These are phyloP conservation scores for Melampsora americana DNA, from an alignment of 1,284 basidiomycete genomes.

Conservation along the genomic window DNA sequence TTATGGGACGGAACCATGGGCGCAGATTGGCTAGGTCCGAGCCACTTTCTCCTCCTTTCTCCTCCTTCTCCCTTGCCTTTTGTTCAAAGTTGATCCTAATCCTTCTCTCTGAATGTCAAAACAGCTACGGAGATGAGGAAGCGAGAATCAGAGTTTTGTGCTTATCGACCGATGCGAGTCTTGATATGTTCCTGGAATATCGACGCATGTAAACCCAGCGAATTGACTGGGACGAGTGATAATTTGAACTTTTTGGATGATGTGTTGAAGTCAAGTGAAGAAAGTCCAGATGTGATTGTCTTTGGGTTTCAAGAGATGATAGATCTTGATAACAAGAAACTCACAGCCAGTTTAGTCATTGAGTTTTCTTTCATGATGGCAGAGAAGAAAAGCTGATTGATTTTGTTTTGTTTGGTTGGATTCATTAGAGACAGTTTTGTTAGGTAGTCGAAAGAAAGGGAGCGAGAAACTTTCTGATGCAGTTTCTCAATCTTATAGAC, in stretches of 20 bases:
- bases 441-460: conserved; percentile 67
- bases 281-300: conserved; percentile 78
- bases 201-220: conserved; percentile 77
- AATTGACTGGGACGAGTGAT: conserved; percentile 63
- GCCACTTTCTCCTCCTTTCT: background rate
- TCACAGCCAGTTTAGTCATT: conserved; percentile 68
- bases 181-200: conserved; percentile 93
- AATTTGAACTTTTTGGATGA: conserved; percentile 72
- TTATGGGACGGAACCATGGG: conserved; percentile 40
- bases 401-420: background rate
- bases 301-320: conserved; percentile 96
- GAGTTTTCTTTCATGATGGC: background rate
- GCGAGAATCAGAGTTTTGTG: conserved; percentile 72
- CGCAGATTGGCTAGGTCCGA: conserved; percentile 32
- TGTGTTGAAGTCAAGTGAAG: conserved; percentile 61
- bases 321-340: conserved; percentile 83
- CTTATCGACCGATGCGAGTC: conserved; percentile 70
- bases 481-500: conserved; percentile 76
- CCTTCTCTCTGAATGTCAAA: background rate
- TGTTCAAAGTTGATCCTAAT: conserved; percentile 75
- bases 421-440: conserved; percentile 66
- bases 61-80: conserved; percentile 52
- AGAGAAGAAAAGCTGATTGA: background rate
- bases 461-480: conserved; percentile 65
- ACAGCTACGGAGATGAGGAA: conserved; percentile 71